Conservation (phyloP, 805 yeast genomes). For the Sporopachydermia quercuum region DNA sequence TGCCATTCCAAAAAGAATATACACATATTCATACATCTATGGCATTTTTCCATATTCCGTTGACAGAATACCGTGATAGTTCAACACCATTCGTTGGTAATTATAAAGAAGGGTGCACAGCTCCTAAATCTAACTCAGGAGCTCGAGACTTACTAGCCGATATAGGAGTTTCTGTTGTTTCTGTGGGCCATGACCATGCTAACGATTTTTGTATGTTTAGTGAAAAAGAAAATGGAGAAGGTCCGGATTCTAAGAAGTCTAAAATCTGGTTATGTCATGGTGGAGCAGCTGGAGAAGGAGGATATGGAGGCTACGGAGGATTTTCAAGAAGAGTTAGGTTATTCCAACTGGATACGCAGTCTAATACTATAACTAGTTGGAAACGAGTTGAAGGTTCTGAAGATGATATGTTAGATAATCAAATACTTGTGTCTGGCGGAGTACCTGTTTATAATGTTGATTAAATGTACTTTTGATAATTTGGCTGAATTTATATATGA, state of each 20-base stretch:
- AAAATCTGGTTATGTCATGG: conserved; percentile 83
- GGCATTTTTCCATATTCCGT: conserved; percentile 92
- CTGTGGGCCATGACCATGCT: conserved; percentile 93
- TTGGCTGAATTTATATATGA: no score
- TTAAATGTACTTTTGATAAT: no score
- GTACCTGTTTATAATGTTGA: conserved; percentile 15
- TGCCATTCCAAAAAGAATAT: conserved; percentile 20
- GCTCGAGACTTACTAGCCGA: conserved; percentile 42
- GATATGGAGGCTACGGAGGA: conserved; percentile 88
- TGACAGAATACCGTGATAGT: conserved; percentile 62
- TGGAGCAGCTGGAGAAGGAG: conserved; percentile 91
- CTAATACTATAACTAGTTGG: conserved; percentile 45
- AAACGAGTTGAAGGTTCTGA: conserved; percentile 53
- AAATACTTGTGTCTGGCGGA: conserved; percentile 33
- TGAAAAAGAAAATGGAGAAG: conserved; percentile 15
- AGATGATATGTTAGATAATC: conserved; percentile 31
- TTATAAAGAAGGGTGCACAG: conserved; percentile 59
- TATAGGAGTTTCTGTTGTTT: conserved; percentile 58
- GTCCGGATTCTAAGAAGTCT: conserved; percentile 11
- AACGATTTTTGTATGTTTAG: conserved; percentile 78
- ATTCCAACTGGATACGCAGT: conserved; percentile 46
- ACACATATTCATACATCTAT: conserved; percentile 41
- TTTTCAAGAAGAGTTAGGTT: conserved; percentile 66
- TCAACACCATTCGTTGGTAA: conserved; percentile 38
- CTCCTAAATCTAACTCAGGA: conserved; percentile 58